A percentile compares a stretch with the other conserved stretches of the same genome.
phyloP scores from a whole-genome alignment of 1,284 basidiomycete genomes.

The Salmacisia buchloeana region DNA sequence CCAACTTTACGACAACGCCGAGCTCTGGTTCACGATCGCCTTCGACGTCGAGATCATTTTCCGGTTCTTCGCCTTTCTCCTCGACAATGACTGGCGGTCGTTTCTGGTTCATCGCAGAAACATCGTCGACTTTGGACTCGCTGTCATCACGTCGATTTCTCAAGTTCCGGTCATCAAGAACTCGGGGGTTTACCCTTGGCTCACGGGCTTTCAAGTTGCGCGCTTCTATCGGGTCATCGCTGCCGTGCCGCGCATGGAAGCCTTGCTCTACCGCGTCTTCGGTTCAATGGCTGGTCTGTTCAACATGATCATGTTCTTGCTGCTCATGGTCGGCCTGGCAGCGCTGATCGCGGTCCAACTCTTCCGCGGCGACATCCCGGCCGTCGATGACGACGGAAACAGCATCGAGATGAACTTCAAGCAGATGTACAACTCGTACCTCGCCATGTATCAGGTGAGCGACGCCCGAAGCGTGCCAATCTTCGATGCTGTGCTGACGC shows the following conservation, averaged over 20 bases:
- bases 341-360: conserved; percentile 72
- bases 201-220: conserved; percentile 79
- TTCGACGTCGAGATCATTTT: conserved; percentile 85
- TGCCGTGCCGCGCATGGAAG: conserved; percentile 71
- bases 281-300: conserved; percentile 84
- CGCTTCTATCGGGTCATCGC: conserved; percentile 92
- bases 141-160: conserved; percentile 70
- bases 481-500: conserved; percentile 1
- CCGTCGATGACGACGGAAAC: conserved; percentile 45
- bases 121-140: conserved; percentile 74
- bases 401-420: conserved; percentile 69
- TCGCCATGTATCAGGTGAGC: conserved; percentile 70
- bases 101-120: conserved; percentile 70
- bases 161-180: conserved; percentile 72
- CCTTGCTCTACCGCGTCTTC: conserved; percentile 62
- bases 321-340: conserved; percentile 80
- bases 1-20: conserved; percentile 56
- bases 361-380: conserved; percentile 68
- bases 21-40: conserved; percentile 72
- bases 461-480: not conserved
- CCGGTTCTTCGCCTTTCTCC: conserved; percentile 60
- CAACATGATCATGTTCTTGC: conserved; percentile 89
- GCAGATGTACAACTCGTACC: conserved; percentile 80
- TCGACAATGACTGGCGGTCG: conserved; percentile 73
- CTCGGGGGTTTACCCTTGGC: conserved; percentile 74